These are phyloP conservation scores for Hyparrhenia diplandra DNA, from an alignment of 176 grass and related monocot genomes.

Conservation along the genomic window DNA sequence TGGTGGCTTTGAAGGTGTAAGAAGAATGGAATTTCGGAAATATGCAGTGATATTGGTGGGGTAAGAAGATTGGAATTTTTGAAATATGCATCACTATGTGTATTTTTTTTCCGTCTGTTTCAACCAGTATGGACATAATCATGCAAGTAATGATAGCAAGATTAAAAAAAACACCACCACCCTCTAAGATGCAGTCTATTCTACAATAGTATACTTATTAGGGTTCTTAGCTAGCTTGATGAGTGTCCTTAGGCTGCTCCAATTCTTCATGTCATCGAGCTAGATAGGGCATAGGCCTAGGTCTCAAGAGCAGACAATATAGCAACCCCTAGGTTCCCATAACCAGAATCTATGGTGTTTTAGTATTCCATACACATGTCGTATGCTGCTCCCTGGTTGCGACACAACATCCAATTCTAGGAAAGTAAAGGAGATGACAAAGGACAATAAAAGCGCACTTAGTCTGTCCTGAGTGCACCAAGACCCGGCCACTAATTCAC, in stretches of 20 bases:
- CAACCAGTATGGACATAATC: neutral
- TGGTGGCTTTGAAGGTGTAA: neutral
- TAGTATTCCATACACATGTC: neutral
- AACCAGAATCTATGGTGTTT: neutral
- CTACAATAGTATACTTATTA: neutral
- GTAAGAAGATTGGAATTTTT: neutral
- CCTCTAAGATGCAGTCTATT: neutral
- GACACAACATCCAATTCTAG: conserved; percentile 1
- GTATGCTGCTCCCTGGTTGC: neutral
- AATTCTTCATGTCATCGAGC: neutral
- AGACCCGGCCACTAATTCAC: conserved; percentile 18
- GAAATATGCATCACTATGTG: neutral
- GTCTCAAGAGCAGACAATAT: neutral
- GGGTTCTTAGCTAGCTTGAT: too few species aligned
- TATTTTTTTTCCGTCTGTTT: neutral
- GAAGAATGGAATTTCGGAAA: neutral
- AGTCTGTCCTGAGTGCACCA: neutral
- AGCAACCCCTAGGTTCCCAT: too few species aligned
- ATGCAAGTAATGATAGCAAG: neutral
- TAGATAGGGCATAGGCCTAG: neutral
- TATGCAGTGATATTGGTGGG: neutral
- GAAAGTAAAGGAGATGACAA: conserved; percentile 1
- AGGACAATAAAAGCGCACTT: conserved; percentile 9
- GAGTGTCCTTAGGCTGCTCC: too few species aligned
- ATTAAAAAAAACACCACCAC: neutral